phyloP scores from a whole-genome alignment of 148 eudicot genomes.

The Polygonum maritimum region DNA sequence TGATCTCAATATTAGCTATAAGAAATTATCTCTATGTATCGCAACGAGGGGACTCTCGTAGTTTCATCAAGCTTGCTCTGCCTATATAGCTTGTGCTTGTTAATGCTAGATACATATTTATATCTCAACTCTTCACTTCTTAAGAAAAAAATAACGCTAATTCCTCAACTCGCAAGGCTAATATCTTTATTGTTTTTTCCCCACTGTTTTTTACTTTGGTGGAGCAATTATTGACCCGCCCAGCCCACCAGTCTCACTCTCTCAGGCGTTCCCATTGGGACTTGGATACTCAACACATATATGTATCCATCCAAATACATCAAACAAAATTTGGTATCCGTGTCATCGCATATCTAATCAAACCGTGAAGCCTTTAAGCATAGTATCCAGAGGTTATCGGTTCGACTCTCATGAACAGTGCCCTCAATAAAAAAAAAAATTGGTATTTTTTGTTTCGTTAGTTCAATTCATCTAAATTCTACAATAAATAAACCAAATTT shows the following conservation, averaged over 20 bases:
- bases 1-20: background rate
- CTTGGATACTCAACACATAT: background rate
- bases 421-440: too few species aligned
- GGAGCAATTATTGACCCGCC: background rate
- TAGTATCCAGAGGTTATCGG: too few species aligned
- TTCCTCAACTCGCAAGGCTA: background rate
- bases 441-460: too few species aligned
- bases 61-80: background rate
- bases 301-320: background rate
- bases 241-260: background rate
- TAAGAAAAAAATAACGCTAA: background rate
- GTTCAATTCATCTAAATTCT: too few species aligned
- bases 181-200: background rate
- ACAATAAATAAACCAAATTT: too few species aligned
- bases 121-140: background rate
- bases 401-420: too few species aligned
- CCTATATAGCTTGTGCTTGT: conserved; percentile 1
- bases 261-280: background rate
- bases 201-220: background rate
- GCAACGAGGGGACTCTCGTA: background rate
- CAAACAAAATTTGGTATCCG: background rate
- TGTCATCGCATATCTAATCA: too few species aligned
- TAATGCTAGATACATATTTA: conserved; percentile 13
- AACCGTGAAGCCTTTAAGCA: too few species aligned
- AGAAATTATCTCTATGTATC: background rate